These are phyloP conservation scores for Penicillium robsamsonii DNA, from an alignment of 495 filamentous ascomycete genomes.

Conservation along the genomic window DNA sequence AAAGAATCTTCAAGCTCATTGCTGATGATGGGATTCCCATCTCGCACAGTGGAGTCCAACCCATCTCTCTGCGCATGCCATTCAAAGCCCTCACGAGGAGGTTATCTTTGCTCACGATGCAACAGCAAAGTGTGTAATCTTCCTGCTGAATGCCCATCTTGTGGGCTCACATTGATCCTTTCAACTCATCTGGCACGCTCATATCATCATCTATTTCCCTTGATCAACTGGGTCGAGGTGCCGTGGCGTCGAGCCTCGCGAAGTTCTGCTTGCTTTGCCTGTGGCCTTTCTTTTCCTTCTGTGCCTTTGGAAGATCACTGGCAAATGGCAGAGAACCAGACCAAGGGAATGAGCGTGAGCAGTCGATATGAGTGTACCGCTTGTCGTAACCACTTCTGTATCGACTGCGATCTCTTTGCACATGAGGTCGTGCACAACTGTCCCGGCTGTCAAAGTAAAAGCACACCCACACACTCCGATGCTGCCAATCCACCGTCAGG, in stretches of 20 bases:
- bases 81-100: constrained; percentile 76
- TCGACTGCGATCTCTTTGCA: constrained; percentile 93
- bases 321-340: constrained; percentile 32
- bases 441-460: constrained; percentile 80
- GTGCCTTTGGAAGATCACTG: constrained; percentile 43
- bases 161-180: constrained; percentile 87
- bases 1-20: constrained; percentile 70
- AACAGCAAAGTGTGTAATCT: constrained; percentile 84
- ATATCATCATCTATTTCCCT: constrained; percentile 94
- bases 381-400: constrained; percentile 88
- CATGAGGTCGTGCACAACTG: constrained; percentile 95
- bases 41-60: constrained; percentile 70
- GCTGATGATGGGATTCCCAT: constrained; percentile 99
- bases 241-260: constrained; percentile 67
- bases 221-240: constrained; percentile 88
- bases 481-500: constrained; percentile 8
- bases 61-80: constrained; percentile 91
- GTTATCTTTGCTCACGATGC: constrained; percentile 90
- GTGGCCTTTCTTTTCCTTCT: constrained; percentile 52
- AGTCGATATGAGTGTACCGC: constrained; percentile 82
- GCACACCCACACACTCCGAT: not conserved
- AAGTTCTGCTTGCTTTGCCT: constrained; percentile 48
- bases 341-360: constrained; percentile 75
- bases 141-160: constrained; percentile 88
- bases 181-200: constrained; percentile 94